phyloP scores from a whole-genome alignment of 2,329 filamentous ascomycete species.

The Hirsutella rhossiliensis region DNA sequence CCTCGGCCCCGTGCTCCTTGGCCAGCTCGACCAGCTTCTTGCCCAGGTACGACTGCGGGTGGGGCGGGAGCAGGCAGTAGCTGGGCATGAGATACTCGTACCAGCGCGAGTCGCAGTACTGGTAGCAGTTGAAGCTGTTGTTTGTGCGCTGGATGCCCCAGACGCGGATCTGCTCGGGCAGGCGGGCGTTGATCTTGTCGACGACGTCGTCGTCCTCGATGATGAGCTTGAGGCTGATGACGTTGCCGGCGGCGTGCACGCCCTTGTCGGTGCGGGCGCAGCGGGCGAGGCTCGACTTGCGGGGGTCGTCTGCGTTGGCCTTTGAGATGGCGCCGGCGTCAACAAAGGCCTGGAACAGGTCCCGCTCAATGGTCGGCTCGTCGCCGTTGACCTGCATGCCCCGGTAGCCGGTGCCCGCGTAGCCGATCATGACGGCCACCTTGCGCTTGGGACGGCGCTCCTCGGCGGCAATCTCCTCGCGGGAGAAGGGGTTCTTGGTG shows the following conservation, averaged over 20 bases:
- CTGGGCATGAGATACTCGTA: constrained; percentile 97
- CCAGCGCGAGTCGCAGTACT: constrained; percentile 86
- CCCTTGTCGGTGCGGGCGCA: constrained; percentile 97
- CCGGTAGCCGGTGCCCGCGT: constrained; percentile 92
- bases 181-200: constrained; percentile 75
- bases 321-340: constrained; percentile 89
- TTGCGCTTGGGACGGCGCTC: constrained; percentile 87
- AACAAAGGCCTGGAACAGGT: constrained; percentile 86
- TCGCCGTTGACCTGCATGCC: constrained; percentile 83
- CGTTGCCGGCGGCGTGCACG: constrained; percentile 89
- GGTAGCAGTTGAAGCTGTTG: constrained; percentile 88
- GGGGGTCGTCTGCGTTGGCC: constrained; percentile 90
- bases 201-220: constrained; percentile 83
- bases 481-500: constrained; percentile 38
- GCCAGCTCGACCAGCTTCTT: constrained; percentile 71
- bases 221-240: constrained; percentile 91
- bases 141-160: constrained; percentile 90
- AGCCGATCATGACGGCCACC: constrained; percentile 89
- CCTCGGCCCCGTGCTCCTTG: constrained; percentile 58
- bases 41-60: constrained; percentile 76
- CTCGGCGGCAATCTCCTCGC: constrained; percentile 81
- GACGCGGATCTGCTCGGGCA: constrained; percentile 81
- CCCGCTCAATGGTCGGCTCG: constrained; percentile 91
- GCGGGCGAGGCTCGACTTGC: constrained; percentile 87
- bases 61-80: constrained; percentile 83